Evolutionary conservation across 1,139 yeast species (phyloP).

Genomic region (Keqinozyma sinolaborantium): DNA sequence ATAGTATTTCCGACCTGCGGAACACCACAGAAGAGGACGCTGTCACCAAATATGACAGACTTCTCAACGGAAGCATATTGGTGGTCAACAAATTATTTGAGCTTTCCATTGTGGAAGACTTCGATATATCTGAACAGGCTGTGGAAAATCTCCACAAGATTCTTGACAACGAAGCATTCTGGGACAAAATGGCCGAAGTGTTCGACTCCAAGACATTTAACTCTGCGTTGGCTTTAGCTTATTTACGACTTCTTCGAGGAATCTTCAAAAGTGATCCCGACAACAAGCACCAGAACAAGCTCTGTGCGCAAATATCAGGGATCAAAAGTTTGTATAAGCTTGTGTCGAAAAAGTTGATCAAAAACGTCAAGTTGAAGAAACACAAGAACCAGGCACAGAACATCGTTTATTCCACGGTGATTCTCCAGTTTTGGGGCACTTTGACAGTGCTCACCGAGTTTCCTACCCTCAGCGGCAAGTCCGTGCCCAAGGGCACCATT

Average conservation of each 20-base stretch:
- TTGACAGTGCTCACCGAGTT: slow-evolving; percentile 38
- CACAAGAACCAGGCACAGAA: slow-evolving; percentile 21
- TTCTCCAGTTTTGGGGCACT: slow-evolving; percentile 49
- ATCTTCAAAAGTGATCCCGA: slow-evolving; percentile 9
- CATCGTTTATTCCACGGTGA: slow-evolving; percentile 39
- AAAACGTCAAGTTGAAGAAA: slow-evolving; percentile 43
- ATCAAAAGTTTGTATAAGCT: slow-evolving; percentile 36
- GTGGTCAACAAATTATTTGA: slow-evolving; percentile 40
- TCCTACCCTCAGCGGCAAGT: slow-evolving; percentile 17
- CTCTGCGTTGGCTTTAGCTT: slow-evolving; percentile 9
- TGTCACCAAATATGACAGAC: slow-evolving; percentile 60
- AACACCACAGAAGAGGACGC: slow-evolving; percentile 68
- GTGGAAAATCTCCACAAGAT: slow-evolving; percentile 20
- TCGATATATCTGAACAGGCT: slow-evolving; percentile 4
- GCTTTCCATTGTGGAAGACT: slow-evolving; percentile 6
- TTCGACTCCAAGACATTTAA: slow-evolving; percentile 27
- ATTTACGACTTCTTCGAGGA: slow-evolving; percentile 44
- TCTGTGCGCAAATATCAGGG: slow-evolving; percentile 9
- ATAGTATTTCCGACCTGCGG: slow-evolving; percentile 72
- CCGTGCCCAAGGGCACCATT: slow-evolving; percentile 36
- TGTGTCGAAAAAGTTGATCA: slow-evolving; percentile 48
- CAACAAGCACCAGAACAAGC: slow-evolving; percentile 7
- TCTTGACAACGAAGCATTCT: slow-evolving; percentile 36
- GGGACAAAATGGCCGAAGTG: slow-evolving; percentile 36
- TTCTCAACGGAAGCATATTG: slow-evolving; percentile 49